Conservation (phyloP, 169 alveolate species). For the Cryptosporidium viatorum region DNA sequence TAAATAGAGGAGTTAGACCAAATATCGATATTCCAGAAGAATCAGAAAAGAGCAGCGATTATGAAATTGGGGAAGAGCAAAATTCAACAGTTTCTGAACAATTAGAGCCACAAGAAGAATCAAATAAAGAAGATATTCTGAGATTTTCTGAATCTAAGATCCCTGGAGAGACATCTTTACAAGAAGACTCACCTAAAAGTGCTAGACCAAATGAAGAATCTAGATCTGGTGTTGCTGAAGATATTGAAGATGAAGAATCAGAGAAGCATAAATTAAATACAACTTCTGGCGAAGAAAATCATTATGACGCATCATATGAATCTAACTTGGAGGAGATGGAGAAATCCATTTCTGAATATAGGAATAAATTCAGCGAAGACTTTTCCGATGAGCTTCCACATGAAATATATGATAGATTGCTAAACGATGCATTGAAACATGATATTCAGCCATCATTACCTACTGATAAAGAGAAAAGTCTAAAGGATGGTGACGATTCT, state of each 20-base stretch:
- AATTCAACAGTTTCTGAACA: background rate
- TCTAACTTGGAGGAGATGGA: conserved; percentile 26
- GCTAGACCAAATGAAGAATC: background rate
- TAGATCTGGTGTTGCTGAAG: background rate
- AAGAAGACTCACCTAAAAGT: background rate
- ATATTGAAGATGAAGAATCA: background rate
- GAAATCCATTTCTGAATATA: conserved; percentile 31
- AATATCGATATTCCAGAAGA: background rate
- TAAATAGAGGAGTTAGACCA: background rate
- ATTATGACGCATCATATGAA: conserved; percentile 48
- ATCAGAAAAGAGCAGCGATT: background rate
- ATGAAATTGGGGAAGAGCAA: background rate
- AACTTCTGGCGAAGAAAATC: background rate
- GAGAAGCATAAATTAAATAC: background rate
- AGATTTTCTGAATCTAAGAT: background rate
- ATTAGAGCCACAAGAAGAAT: background rate
- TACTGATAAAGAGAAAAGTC: background rate
- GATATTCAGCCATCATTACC: background rate
- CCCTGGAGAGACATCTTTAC: background rate
- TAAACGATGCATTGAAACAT: conserved; percentile 12
- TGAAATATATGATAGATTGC: conserved; percentile 33
- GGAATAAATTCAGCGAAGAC: background rate
- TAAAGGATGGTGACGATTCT: background rate
- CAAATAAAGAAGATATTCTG: background rate
- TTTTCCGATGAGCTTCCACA: conserved; percentile 16